Evolutionary conservation across 2,329 filamentous ascomycete species (phyloP).

Genomic region (Talaromyces pinophilus): DNA sequence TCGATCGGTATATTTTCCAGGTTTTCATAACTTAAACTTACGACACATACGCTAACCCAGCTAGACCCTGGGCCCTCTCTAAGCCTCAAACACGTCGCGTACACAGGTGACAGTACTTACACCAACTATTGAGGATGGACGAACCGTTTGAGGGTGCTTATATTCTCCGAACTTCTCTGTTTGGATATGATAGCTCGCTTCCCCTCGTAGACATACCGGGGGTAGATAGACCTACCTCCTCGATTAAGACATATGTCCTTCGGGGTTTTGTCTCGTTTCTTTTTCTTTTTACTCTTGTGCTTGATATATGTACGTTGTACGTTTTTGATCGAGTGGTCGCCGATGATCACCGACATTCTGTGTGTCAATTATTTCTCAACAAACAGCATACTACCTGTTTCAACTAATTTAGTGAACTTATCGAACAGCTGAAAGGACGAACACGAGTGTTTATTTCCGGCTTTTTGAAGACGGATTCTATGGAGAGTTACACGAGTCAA

Average conservation of each 20-base stretch:
- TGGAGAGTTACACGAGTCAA: neutral
- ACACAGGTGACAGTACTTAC: too few species aligned
- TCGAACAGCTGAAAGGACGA: neutral
- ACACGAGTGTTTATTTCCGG: neutral
- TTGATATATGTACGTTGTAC: neutral
- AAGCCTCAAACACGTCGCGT: neutral
- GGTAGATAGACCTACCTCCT: neutral
- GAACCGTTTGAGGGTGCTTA: neutral
- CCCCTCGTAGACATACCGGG: neutral
- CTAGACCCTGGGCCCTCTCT: constrained; percentile 3
- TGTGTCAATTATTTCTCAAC: neutral
- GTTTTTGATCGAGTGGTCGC: neutral
- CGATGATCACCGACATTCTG: neutral
- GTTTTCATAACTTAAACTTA: neutral
- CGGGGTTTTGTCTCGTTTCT: neutral
- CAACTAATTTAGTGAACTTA: neutral
- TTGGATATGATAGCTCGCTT: neutral
- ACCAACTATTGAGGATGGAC: neutral
- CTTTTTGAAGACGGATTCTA: neutral
- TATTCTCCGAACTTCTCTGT: neutral
- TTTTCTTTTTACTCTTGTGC: neutral
- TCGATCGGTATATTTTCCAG: too few species aligned
- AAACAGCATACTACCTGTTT: neutral
- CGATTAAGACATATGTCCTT: neutral
- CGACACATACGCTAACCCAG: neutral